Evolutionary conservation across 148 eudicot species (phyloP).

Genomic region (Rhododendron vialii): DNA sequence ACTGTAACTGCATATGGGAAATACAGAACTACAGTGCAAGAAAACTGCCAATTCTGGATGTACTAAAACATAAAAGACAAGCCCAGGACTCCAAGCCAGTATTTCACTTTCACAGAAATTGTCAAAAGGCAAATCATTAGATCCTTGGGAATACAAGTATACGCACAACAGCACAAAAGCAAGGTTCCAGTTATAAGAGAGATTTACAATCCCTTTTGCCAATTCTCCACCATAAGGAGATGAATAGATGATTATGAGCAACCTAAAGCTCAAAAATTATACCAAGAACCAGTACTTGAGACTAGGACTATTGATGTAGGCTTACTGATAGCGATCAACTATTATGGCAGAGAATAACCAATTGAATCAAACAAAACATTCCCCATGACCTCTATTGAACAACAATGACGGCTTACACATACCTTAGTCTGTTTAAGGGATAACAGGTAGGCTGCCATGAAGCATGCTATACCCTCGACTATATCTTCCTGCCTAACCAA

Average conservation of each 20-base stretch:
- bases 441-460: conserved; percentile 83
- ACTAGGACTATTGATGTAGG: not conserved
- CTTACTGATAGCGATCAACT: not conserved
- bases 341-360: not conserved
- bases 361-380: not conserved
- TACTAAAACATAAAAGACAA: not conserved
- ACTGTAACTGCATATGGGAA: not conserved
- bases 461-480: conserved; percentile 87
- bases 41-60: not conserved
- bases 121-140: not conserved
- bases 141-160: not conserved
- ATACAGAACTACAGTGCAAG: not conserved
- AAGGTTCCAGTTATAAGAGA: not conserved
- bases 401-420: not conserved
- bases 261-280: not conserved
- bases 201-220: not conserved
- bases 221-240: not conserved
- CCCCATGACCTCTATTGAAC: not conserved
- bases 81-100: too few species aligned
- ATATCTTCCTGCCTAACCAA: conserved; percentile 94
- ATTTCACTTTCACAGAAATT: not conserved
- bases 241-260: not conserved
- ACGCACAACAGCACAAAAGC: not conserved
- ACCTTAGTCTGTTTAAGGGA: conserved; percentile 92
- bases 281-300: not conserved